These are phyloP conservation scores for Laetiporus sulphureus DNA, from an alignment of 1,284 basidiomycete species.

Conservation along the genomic window DNA sequence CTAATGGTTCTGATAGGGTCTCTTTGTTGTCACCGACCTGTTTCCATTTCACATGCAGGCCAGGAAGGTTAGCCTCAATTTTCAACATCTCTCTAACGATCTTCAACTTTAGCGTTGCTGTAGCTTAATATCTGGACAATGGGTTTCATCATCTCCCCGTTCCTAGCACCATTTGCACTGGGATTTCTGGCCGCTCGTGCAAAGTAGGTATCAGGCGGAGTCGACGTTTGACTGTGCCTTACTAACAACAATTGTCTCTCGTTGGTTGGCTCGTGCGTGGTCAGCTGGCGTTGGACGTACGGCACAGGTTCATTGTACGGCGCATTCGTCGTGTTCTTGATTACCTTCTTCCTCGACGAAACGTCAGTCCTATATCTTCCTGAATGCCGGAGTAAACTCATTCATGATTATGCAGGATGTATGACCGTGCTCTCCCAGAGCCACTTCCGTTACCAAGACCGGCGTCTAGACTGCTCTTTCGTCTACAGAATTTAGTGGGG, in stretches of 20 bases:
- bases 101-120: too few relatives aligned
- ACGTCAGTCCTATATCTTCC: constrained; percentile 37
- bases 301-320: constrained; percentile 60
- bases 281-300: constrained; percentile 72
- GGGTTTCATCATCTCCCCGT: constrained; percentile 62
- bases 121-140: constrained; percentile 71
- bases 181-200: constrained; percentile 62
- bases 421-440: constrained; percentile 55
- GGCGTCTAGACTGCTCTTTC: constrained; percentile 43
- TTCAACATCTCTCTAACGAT: too few relatives aligned
- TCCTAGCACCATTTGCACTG: constrained; percentile 62
- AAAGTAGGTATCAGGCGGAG: constrained; percentile 28
- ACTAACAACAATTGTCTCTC: neutral
- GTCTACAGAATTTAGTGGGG: constrained; percentile 59
- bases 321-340: constrained; percentile 47
- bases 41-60: constrained; percentile 75
- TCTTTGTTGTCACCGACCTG: constrained; percentile 62
- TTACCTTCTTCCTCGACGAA: constrained; percentile 55
- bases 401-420: constrained; percentile 40
- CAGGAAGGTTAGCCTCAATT: constrained; percentile 45
- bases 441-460: constrained; percentile 29
- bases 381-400: neutral
- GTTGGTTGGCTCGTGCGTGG: too few relatives aligned
- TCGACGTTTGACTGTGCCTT: neutral
- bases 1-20: constrained; percentile 34